Conservation (phyloP, 495 filamentous ascomycete genomes). For the Parmelia sp. region DNA sequence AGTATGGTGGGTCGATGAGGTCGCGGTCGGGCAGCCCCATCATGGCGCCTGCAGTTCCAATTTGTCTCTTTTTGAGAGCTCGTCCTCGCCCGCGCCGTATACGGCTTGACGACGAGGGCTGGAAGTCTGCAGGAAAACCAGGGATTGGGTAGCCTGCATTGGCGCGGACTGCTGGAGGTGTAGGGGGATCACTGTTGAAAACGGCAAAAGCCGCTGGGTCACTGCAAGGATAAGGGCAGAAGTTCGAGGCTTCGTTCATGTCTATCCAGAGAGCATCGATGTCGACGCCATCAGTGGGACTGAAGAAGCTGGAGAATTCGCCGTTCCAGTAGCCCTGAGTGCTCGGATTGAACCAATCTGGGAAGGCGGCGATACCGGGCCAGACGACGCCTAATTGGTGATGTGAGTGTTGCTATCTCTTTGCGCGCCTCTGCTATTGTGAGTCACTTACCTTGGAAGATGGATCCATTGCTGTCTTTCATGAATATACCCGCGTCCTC, state of each 20-base stretch:
- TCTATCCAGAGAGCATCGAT: slow-evolving; percentile 88
- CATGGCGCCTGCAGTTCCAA: slow-evolving; percentile 27
- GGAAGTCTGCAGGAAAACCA: slow-evolving; percentile 66
- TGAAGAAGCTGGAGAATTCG: slow-evolving; percentile 67
- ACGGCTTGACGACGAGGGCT: slow-evolving; percentile 42
- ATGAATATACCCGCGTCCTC: slow-evolving; percentile 58
- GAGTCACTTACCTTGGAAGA: slow-evolving; percentile 51
- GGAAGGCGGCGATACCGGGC: slow-evolving; percentile 75
- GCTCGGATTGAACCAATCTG: slow-evolving; percentile 74
- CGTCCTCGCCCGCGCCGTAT: slow-evolving; percentile 18
- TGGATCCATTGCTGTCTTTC: slow-evolving; percentile 53
- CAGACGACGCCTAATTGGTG: slow-evolving; percentile 55
- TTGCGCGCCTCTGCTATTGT: slow-evolving; percentile 12
- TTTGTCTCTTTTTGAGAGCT: slow-evolving; percentile 10
- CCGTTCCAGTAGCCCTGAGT: slow-evolving; percentile 66
- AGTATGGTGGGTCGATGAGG: slow-evolving; percentile 65
- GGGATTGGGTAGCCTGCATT: slow-evolving; percentile 55
- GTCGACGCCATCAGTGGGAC: slow-evolving; percentile 57
- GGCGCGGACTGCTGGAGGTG: slow-evolving; percentile 55
- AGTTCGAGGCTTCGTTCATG: slow-evolving; percentile 71
- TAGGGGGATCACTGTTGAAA: slow-evolving; percentile 57
- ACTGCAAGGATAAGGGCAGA: slow-evolving; percentile 68
- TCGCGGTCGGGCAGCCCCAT: slow-evolving; percentile 57
- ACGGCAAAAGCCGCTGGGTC: slow-evolving; percentile 50
- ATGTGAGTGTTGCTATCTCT: slow-evolving; percentile 26